Percentiles rank a stretch among this genome's conserved stretches.
phyloP scores from a whole-genome alignment of 1,284 basidiomycete species.

The Earliella scabrosa region DNA sequence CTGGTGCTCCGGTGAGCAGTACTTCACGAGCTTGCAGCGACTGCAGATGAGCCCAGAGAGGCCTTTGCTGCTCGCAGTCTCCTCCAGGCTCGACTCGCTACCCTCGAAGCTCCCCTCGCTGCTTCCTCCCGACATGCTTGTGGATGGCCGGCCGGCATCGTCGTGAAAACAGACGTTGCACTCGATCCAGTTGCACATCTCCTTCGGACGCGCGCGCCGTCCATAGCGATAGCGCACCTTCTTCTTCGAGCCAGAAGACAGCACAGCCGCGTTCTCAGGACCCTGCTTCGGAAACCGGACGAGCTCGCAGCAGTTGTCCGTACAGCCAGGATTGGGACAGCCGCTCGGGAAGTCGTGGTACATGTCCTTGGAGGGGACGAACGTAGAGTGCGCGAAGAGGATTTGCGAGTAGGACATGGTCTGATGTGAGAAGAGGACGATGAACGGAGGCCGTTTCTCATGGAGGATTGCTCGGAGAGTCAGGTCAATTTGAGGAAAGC shows the following conservation, averaged over 20 bases:
- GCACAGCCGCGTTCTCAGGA: slow-evolving; percentile 57
- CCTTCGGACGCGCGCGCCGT: slow-evolving; percentile 49
- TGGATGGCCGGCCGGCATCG: slow-evolving; percentile 36
- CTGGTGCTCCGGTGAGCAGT: slow-evolving; percentile 73
- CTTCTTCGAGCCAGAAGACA: slow-evolving; percentile 53
- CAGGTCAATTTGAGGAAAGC: slow-evolving; percentile 79
- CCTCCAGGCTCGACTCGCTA: slow-evolving; percentile 42
- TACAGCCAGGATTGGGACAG: slow-evolving; percentile 75
- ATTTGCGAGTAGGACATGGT: slow-evolving; percentile 80
- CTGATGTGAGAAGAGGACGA: slow-evolving; percentile 77
- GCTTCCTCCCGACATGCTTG: slow-evolving; percentile 19
- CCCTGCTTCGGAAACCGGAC: slow-evolving; percentile 73
- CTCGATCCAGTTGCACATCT: slow-evolving; percentile 83
- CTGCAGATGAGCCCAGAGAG: slow-evolving; percentile 62
- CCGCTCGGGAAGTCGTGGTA: slow-evolving; percentile 77
- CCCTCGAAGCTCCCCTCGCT: slow-evolving; percentile 53
- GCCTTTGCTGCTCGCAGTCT: slow-evolving; percentile 10
- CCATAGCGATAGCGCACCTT: slow-evolving; percentile 47
- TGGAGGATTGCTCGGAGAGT: slow-evolving; percentile 71
- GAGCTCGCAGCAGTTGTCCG: slow-evolving; percentile 75
- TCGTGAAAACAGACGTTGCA: slow-evolving; percentile 64
- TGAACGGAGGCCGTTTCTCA: slow-evolving; percentile 73
- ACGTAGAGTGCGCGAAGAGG: slow-evolving; percentile 69
- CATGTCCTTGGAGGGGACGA: slow-evolving; percentile 71
- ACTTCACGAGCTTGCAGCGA: slow-evolving; percentile 75